Evolutionary conservation across 495 filamentous ascomycete genomes (phyloP).

Genomic region (Opeltia flavorubescens): DNA sequence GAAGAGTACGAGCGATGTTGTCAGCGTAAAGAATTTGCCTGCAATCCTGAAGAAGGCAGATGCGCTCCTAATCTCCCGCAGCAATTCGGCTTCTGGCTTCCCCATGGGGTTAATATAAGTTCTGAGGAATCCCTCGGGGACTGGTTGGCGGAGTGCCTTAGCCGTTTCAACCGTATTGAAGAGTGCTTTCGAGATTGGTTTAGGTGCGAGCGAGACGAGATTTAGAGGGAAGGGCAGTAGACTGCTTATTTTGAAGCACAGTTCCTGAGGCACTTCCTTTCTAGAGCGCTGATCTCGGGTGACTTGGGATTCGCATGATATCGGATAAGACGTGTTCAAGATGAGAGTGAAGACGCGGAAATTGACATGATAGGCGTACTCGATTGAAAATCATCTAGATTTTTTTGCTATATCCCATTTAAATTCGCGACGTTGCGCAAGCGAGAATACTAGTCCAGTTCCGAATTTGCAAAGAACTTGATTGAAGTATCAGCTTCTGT

Average conservation of each 20-base stretch:
- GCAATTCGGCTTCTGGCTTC: conserved; percentile 1
- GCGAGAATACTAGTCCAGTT: too few relatives aligned
- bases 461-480: too few relatives aligned
- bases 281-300: too few relatives aligned
- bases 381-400: too few relatives aligned
- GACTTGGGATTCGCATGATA: too few relatives aligned
- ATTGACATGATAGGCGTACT: too few relatives aligned
- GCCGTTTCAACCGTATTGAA: not conserved
- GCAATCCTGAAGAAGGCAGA: not conserved
- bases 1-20: not conserved
- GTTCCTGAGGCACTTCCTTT: too few relatives aligned
- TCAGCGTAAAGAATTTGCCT: not conserved
- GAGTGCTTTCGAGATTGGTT: conserved; percentile 2
- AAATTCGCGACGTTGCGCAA: too few relatives aligned
- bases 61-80: not conserved
- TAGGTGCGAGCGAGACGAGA: not conserved
- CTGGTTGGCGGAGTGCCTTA: not conserved
- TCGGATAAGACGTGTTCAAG: too few relatives aligned
- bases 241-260: not conserved
- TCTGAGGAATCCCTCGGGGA: not conserved
- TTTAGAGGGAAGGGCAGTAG: not conserved
- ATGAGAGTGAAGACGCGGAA: too few relatives aligned
- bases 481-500: too few relatives aligned
- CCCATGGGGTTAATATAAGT: not conserved
- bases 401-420: too few relatives aligned